These are phyloP conservation scores for Solanum peruvianum DNA, from an alignment of 257 asterid species.

Conservation along the genomic window DNA sequence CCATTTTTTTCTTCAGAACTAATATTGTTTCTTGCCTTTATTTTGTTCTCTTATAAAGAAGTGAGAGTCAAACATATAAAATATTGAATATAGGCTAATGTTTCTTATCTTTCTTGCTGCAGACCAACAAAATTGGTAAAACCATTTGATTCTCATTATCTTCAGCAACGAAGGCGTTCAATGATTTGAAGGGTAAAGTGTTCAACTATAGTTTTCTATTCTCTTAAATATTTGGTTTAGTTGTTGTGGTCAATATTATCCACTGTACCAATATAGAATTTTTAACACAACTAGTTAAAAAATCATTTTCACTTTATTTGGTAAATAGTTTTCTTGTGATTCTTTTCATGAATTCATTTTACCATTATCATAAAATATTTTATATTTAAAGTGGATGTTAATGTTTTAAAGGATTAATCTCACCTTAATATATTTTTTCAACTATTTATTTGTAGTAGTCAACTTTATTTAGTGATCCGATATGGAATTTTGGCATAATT, in stretches of 20 bases:
- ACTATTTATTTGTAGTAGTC: neutral
- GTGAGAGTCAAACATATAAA: neutral
- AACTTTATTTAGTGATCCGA: neutral
- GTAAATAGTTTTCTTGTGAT: neutral
- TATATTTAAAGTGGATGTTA: neutral
- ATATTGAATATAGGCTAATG: neutral
- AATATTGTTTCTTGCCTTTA: neutral
- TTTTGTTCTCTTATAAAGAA: neutral
- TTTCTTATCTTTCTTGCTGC: neutral
- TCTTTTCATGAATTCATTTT: neutral
- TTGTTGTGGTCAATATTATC: neutral
- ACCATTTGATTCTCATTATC: neutral
- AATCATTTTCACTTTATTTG: neutral
- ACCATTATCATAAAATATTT: neutral
- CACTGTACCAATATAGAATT: neutral
- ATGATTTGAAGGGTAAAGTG: neutral
- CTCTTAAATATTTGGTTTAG: neutral
- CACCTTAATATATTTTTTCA: neutral
- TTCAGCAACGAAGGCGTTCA: neutral
- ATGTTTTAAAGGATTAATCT: neutral
- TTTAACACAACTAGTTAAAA: neutral
- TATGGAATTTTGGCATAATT: neutral
- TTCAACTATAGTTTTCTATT: neutral
- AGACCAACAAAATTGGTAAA: neutral
- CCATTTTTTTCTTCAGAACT: neutral